These are phyloP conservation scores for Chlamydomonas sp. DNA, from an alignment of 139 green algal genomes.

Conservation along the genomic window DNA sequence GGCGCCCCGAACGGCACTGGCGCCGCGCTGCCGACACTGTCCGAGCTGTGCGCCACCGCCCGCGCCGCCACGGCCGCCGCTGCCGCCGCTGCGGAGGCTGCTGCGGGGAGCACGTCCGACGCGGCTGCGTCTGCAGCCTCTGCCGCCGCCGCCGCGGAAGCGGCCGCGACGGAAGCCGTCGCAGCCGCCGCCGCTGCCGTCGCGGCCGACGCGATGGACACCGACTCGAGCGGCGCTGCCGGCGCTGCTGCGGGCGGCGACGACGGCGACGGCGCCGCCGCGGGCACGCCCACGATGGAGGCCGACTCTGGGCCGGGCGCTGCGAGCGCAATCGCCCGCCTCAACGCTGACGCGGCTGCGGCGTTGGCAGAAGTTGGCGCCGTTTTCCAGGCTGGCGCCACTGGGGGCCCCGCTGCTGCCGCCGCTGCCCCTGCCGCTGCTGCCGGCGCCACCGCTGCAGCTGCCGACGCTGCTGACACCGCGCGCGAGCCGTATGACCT, in stretches of 20 bases:
- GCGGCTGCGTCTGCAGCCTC: background rate
- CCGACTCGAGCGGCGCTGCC: background rate
- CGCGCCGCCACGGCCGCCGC: background rate
- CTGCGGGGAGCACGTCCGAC: background rate
- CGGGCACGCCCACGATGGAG: too few species aligned
- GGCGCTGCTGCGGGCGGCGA: background rate
- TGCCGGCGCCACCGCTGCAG: slow-evolving; percentile 6
- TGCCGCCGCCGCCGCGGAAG: background rate
- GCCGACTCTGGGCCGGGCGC: too few species aligned
- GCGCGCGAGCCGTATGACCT: slow-evolving; percentile 22
- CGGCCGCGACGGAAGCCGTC: background rate
- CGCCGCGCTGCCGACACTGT: too few species aligned
- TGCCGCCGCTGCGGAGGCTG: background rate
- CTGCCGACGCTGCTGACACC: background rate
- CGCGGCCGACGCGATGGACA: background rate
- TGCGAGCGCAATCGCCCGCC: too few species aligned
- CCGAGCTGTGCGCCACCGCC: background rate
- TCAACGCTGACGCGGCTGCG: too few species aligned
- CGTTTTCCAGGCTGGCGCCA: too few species aligned
- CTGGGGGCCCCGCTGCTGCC: slow-evolving; percentile 4
- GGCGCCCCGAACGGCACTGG: background rate
- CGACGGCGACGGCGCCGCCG: background rate
- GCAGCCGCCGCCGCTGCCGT: background rate
- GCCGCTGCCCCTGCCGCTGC: background rate
- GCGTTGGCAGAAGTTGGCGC: too few species aligned